phyloP scores from a whole-genome alignment of 2,329 filamentous ascomycete genomes.

The Pseudopyricularia javanii region DNA sequence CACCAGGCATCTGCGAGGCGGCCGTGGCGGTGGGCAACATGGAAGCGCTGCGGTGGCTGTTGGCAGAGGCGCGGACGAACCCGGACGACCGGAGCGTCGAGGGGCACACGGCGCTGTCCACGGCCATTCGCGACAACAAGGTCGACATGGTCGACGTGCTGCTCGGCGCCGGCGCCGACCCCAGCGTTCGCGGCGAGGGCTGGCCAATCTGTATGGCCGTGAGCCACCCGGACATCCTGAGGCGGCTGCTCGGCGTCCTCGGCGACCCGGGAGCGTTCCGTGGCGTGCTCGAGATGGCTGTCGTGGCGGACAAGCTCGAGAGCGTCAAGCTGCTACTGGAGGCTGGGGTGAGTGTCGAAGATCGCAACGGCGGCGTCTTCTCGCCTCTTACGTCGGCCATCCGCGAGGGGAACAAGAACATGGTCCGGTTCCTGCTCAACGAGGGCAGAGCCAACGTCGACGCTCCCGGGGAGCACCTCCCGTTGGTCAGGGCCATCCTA shows the following conservation, averaged over 20 bases:
- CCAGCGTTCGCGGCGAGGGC: slow-evolving; percentile 15
- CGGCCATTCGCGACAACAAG: slow-evolving; percentile 23
- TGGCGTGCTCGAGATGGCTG: slow-evolving; percentile 16
- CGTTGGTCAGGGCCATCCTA: slow-evolving; percentile 57
- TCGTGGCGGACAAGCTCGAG: slow-evolving; percentile 48
- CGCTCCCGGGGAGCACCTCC: slow-evolving; percentile 54
- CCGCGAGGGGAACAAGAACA: slow-evolving; percentile 31
- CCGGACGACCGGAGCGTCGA: slow-evolving; percentile 17
- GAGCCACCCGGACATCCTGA: slow-evolving; percentile 44
- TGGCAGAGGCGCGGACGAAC: slow-evolving; percentile 20
- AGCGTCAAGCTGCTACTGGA: slow-evolving; percentile 52
- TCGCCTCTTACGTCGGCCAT: slow-evolving; percentile 23
- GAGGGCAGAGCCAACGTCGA: slow-evolving; percentile 11
- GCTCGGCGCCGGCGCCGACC: slow-evolving; percentile 19
- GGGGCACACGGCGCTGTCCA: slow-evolving; percentile 17
- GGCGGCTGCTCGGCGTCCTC: slow-evolving; percentile 31
- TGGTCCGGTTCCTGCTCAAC: slow-evolving; percentile 32
- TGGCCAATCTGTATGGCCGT: slow-evolving; percentile 64
- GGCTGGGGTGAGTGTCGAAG: slow-evolving; percentile 55
- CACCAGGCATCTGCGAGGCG: slow-evolving; percentile 18
- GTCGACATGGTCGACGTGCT: slow-evolving; percentile 32
- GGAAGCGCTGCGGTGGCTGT: slow-evolving; percentile 22
- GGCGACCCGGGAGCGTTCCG: slow-evolving; percentile 34
- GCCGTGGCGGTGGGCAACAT: slow-evolving; percentile 18
- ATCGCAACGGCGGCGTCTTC: slow-evolving; percentile 63